Base-by-base conservation (phyloP, 768 basidiomycete species). In the Piloderma croceum region DNA sequence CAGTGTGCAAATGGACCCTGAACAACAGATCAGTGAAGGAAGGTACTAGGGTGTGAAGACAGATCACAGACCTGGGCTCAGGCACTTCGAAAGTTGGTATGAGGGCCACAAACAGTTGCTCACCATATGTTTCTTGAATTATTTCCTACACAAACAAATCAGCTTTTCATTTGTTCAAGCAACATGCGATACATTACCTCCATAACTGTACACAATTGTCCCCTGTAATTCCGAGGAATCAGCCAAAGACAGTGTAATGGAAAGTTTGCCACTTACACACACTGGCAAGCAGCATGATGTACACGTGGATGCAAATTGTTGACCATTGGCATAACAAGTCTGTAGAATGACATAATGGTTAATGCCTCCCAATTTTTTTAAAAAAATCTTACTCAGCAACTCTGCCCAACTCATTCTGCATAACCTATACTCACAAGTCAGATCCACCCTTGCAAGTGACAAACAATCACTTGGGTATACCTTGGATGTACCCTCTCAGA, bases 1-100 rank as follows among this genome's bases (percentile, higher is more conserved):
- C n/a, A n/a, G n/a, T n/a, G 90, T 86, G 52, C 92, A 89, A 73
- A 46, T 90, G 89, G 0, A 92, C 87, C 19, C 90, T 90, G 49
- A 24, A 40, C 24, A 3, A 32, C 22, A 32, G 21, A 18, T 13
- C 22, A 29, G 23, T 41, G 24, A 25, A 23, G 12, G 6, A 9
- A 35, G 12, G 12, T 38, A 34, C 27, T n/a, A 24, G 21, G 24
- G 34, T 23, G 15, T 38, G 17, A 42, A n/a, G n/a, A n/a, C n/a
- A 11, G 18, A 38, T 25, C 18, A 52, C 66, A 32, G 46, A 83
- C 84, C 83, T 65, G 27, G 83, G 70, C 52, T 89, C 83, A 6
- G 81, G 80, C 27, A 82, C 85, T 48, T 85, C 80, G 1, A 91
- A 65, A 0, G 88, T 71, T 1, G 77, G 78, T 42, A 89, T 83